phyloP scores from a whole-genome alignment of 257 asterid genomes.

The Solanum virginianum region DNA sequence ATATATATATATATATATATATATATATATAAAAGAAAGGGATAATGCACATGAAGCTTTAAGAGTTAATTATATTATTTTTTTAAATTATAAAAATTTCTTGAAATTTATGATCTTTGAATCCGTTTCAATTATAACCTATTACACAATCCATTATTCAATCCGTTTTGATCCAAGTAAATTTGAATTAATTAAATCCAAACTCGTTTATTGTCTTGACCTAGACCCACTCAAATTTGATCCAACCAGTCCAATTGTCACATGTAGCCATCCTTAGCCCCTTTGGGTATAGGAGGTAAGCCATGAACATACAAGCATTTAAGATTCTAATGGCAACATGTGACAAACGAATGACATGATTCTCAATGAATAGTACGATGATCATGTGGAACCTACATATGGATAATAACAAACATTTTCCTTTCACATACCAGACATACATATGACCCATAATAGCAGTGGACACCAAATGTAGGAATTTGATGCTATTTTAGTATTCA shows the following conservation, averaged over 20 bases:
- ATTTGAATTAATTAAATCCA: too few relatives aligned
- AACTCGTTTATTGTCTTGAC: too few relatives aligned
- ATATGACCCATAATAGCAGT: background rate
- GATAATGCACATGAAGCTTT: too few relatives aligned
- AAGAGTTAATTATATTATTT: too few relatives aligned
- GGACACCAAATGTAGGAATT: background rate
- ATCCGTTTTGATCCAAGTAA: too few relatives aligned
- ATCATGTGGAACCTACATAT: background rate
- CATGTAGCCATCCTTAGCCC: background rate
- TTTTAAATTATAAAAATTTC: too few relatives aligned
- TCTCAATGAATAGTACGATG: background rate
- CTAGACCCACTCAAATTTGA: too few relatives aligned
- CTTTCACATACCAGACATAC: background rate
- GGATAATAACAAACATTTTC: background rate
- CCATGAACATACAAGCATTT: background rate
- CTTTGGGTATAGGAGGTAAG: background rate
- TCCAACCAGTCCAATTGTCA: too few relatives aligned
- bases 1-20: too few relatives aligned
- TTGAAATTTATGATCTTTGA: too few relatives aligned
- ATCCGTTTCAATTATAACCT: too few relatives aligned
- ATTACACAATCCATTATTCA: rapidly evolving
- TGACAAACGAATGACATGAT: background rate
- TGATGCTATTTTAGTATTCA: background rate
- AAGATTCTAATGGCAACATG: background rate
- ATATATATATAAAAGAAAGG: too few relatives aligned